Conservation (phyloP, 2,329 filamentous ascomycete genomes). For the Dactylellina cionopaga region DNA sequence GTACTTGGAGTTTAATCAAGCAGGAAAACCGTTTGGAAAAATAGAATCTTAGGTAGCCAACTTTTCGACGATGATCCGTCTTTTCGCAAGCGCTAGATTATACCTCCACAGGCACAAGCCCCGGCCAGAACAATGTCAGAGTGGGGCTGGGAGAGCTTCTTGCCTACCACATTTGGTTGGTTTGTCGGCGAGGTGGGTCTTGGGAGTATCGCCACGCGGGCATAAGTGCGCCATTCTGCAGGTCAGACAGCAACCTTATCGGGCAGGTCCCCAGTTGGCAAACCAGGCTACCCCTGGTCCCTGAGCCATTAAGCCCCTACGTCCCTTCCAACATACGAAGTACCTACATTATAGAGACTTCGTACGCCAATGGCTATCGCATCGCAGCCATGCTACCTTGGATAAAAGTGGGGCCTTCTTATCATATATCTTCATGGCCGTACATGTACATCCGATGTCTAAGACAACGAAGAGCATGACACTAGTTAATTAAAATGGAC, state of each 20-base stretch:
- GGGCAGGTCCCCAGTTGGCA: slow-evolving; percentile 18
- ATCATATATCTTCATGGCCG: not conserved
- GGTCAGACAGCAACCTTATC: slow-evolving; percentile 37
- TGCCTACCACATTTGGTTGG: slow-evolving; percentile 38
- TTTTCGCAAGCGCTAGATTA: slow-evolving; percentile 17
- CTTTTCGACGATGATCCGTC: slow-evolving; percentile 16
- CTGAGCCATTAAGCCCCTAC: not conserved
- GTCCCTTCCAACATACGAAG: not conserved
- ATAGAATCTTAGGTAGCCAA: slow-evolving; percentile 36
- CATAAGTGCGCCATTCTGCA: slow-evolving; percentile 41
- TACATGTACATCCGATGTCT: too few relatives aligned
- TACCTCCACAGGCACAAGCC: not conserved
- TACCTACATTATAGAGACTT: not conserved
- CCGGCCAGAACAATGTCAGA: too few relatives aligned
- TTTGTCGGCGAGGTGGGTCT: slow-evolving; percentile 9
- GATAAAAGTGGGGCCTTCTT: not conserved
- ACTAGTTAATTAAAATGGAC: too few relatives aligned
- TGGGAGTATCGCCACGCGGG: slow-evolving; percentile 39
- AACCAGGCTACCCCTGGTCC: slow-evolving; percentile 11
- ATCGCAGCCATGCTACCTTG: not conserved
- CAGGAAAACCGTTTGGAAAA: not conserved
- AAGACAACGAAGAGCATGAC: too few relatives aligned
- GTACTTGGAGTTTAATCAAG: too few relatives aligned
- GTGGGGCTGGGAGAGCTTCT: slow-evolving; percentile 7
- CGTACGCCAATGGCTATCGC: not conserved